A percentile compares a stretch with the other conserved stretches of the same genome.
Conservation (phyloP, 2,329 filamentous ascomycete genomes). For the Xylaria sp. region DNA sequence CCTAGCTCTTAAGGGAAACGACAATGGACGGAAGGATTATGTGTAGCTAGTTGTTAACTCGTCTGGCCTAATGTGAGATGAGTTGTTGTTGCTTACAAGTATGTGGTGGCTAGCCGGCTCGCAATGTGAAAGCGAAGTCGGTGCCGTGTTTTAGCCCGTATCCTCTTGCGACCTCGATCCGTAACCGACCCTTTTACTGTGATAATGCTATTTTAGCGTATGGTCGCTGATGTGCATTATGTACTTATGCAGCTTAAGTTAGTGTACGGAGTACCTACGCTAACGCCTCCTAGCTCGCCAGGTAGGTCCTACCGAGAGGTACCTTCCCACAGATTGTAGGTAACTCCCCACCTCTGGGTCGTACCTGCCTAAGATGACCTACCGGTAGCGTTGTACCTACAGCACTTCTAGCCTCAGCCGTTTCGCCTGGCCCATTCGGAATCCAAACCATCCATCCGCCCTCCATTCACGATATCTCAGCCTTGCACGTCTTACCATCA, state of each 20-base stretch:
- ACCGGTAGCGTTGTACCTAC: not conserved
- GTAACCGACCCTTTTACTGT: not conserved
- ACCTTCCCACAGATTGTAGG: not conserved
- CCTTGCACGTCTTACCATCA: not conserved
- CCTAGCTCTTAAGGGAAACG: too few relatives aligned
- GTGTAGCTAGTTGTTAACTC: not conserved
- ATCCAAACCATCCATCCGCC: not conserved
- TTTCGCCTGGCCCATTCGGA: not conserved
- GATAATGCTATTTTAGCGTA: not conserved
- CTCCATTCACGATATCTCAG: constrained; percentile 1
- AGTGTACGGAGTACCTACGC: not conserved
- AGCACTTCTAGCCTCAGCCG: not conserved
- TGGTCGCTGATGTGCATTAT: not conserved
- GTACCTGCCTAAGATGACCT: not conserved
- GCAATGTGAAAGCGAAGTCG: not conserved
- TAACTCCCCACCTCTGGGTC: not conserved
- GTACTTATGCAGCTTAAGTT: not conserved
- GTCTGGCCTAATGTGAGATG: not conserved
- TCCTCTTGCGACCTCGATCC: not conserved
- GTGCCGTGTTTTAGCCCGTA: not conserved
- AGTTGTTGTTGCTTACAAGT: not conserved
- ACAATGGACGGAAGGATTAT: too few relatives aligned
- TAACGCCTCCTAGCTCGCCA: too few relatives aligned
- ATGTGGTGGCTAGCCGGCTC: not conserved
- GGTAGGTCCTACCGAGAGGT: not conserved